Evolutionary conservation across 2,329 filamentous ascomycete genomes (phyloP), one percentile per base, ranked within the genome.

Genomic region (Lachnellula willkommii): DNA sequence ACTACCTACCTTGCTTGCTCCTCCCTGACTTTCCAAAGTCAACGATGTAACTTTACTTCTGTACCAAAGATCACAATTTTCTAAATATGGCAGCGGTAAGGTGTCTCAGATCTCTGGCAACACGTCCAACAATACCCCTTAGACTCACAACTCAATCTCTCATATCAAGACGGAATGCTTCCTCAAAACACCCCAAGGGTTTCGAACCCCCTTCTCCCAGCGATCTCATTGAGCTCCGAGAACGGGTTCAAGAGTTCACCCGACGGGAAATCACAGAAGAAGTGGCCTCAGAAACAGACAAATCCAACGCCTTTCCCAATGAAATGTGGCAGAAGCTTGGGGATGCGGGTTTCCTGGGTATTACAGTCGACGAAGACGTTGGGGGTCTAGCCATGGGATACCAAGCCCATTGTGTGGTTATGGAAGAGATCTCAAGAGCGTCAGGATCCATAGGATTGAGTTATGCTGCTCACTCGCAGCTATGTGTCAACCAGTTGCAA

Each of bases 401-500:
- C 73, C 93, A 97, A 75, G 93, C 94, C 46, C 94, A 99, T 74
- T 95, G 90, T 69, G 78, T 96, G 6, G 90, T 96, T 47, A 88
- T 97, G 84, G 94, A 99, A 74, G 94, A 97, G 77, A 79, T 99
- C 43, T 94, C 88, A 55, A 82, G 93, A 56, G 93, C 93, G 2
- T 93, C 88, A 52, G 92, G 76, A 14, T 89, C 85, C 60, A 90
- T 95, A 66, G 93, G 84, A 0, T 81, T 99, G 47, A 95, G 90
- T 64, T 99, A 97, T 71, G 93, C 93, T 2, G 94, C 94, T 7
- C 94, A 99, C 74, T 94, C 89, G 32, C 94, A 99, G 73, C 80
- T 99, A 51, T 97, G 94, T 74, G 88, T 97, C 57, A 99, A 99
- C 73, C 94, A 99, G 75, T 77, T 99, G 49, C 90, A 92, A 74